phyloP scores from a whole-genome alignment of 768 basidiomycete species.

The Tylopilus intermedius region DNA sequence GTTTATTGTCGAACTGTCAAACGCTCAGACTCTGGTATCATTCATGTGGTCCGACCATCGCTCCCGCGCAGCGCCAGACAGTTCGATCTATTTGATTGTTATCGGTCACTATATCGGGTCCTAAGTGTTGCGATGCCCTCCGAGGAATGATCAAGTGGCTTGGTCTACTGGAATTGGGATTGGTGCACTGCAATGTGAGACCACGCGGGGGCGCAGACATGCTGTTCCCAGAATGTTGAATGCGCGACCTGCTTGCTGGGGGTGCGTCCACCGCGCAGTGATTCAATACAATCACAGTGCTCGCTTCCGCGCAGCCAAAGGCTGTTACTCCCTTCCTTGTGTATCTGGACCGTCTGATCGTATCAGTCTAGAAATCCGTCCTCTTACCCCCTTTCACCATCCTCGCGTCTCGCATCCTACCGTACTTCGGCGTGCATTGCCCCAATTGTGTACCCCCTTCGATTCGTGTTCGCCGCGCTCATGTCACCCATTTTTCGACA shows the following conservation, averaged over 20 bases:
- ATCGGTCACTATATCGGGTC: conserved; percentile 46
- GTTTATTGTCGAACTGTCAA: conserved; percentile 20
- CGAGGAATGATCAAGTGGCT: conserved; percentile 30
- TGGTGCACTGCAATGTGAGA: conserved; percentile 44
- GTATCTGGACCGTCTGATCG: conserved; percentile 11
- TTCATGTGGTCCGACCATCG: conserved; percentile 50
- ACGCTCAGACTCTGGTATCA: conserved; percentile 50
- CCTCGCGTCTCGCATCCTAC: conserved; percentile 34
- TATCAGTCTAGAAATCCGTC: conserved; percentile 14
- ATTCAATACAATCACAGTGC: conserved; percentile 6
- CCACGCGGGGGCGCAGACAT: conserved; percentile 37
- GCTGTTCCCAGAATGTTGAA: conserved; percentile 41
- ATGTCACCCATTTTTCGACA: conserved; percentile 19
- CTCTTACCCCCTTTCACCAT: conserved; percentile 29
- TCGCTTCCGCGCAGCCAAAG: conserved; percentile 5
- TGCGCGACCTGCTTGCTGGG: conserved; percentile 37
- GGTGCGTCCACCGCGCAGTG: conserved; percentile 23
- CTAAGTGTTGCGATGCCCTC: conserved; percentile 16
- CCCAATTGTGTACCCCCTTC: conserved; percentile 15
- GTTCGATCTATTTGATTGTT: conserved; percentile 38
- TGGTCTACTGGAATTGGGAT: conserved; percentile 32
- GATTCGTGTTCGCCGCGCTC: conserved; percentile 13
- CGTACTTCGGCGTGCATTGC: conserved; percentile 31
- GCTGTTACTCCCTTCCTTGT: conserved; percentile 7
- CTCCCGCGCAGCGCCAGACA: conserved; percentile 36